Conservation (phyloP, 345 rosid species). For the Eucalyptus cladocalyx region DNA sequence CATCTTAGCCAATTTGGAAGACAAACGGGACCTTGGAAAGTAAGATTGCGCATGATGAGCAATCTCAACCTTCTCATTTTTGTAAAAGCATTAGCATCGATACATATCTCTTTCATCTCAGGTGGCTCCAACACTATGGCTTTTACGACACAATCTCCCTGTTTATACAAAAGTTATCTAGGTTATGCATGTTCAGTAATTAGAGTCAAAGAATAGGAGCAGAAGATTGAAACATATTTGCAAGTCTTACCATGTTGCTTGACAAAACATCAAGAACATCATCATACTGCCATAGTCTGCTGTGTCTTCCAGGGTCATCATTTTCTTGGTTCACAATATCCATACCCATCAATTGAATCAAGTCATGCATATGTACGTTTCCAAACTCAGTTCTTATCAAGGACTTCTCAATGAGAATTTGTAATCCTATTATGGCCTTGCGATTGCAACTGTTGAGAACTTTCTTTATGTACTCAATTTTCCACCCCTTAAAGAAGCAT, state of each 20-base stretch:
- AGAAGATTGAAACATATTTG: neutral
- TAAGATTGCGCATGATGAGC: neutral
- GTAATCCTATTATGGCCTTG: neutral
- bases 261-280: neutral
- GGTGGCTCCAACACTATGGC: neutral
- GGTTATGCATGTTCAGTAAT: neutral
- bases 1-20: neutral
- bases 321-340: neutral
- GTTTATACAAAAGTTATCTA: neutral
- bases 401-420: neutral
- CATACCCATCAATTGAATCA: neutral
- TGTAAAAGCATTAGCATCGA: neutral
- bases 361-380: neutral
- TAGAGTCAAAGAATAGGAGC: neutral
- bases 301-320: neutral
- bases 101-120: neutral
- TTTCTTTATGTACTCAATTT: neutral
- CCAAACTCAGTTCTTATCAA: neutral
- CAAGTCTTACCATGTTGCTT: neutral
- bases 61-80: neutral
- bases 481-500: neutral
- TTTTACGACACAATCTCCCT: neutral
- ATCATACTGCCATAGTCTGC: neutral
- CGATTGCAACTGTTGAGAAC: neutral
- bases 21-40: neutral